Conservation (phyloP, 2,329 filamentous ascomycete species). For the Botrytis cinerea region DNA sequence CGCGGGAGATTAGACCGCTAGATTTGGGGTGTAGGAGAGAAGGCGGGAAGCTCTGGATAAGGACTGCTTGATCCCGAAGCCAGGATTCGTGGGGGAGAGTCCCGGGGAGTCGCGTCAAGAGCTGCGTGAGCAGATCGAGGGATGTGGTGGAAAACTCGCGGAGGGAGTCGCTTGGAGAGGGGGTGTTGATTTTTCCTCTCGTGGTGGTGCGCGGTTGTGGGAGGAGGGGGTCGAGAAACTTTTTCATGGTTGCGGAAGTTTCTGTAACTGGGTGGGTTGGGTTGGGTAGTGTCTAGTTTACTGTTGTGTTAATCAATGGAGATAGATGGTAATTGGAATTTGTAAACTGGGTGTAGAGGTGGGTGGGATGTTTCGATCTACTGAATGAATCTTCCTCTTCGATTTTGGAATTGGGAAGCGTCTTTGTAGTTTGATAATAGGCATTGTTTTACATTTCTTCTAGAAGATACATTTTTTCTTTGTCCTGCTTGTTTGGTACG, state of each 20-base stretch:
- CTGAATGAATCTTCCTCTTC: background rate
- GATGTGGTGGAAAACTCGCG: constrained; percentile 6
- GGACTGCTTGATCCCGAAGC: constrained; percentile 26
- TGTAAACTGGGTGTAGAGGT: background rate
- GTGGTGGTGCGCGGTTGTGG: constrained; percentile 1
- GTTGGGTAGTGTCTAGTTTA: background rate
- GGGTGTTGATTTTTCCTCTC: background rate
- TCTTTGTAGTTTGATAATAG: constrained; percentile 1
- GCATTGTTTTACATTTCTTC: constrained; percentile 9
- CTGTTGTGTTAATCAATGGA: too few relatives aligned
- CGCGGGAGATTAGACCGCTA: constrained; percentile 24
- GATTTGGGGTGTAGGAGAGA: constrained; percentile 25
- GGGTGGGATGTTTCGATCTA: background rate
- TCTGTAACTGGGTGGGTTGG: background rate
- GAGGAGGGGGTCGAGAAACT: background rate
- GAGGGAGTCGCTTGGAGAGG: constrained; percentile 2
- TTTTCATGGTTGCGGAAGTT: background rate
- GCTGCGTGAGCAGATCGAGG: constrained; percentile 22
- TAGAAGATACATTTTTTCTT: background rate
- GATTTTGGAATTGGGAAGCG: background rate
- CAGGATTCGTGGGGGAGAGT: constrained; percentile 17
- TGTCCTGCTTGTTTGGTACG: background rate
- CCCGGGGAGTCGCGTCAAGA: constrained; percentile 23
- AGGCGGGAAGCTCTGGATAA: constrained; percentile 27
- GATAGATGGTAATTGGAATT: background rate